phyloP scores from a whole-genome alignment of 129 eudicot genomes.

The Logfia minima region DNA sequence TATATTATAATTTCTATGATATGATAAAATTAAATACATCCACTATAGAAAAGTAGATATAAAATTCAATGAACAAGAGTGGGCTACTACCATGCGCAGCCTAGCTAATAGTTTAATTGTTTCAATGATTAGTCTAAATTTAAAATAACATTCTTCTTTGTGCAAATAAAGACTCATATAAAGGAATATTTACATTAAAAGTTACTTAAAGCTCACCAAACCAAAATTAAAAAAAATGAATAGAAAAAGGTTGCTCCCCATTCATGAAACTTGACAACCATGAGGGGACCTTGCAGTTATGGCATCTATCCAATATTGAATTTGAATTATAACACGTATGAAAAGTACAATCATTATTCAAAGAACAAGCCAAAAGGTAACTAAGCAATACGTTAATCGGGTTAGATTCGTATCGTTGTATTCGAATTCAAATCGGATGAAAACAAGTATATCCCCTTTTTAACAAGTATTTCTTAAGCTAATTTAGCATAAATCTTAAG shows the following conservation, averaged over 20 bases:
- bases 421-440: not conserved
- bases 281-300: constrained; percentile 30
- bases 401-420: not conserved
- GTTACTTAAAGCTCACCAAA: constrained; percentile 29
- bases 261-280: constrained; percentile 52
- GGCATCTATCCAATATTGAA: constrained; percentile 12
- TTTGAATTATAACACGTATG: constrained; percentile 4
- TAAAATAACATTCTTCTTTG: not conserved
- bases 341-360: not conserved
- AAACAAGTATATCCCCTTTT: not conserved
- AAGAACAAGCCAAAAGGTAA: not conserved
- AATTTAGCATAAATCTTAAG: not conserved
- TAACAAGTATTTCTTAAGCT: not conserved
- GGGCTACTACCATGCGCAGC: constrained; percentile 37
- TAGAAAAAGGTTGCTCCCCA: constrained; percentile 53
- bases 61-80: constrained; percentile 31
- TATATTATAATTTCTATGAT: not conserved
- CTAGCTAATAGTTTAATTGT: constrained; percentile 10
- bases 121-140: constrained; percentile 22
- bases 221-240: constrained; percentile 18
- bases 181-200: constrained; percentile 33
- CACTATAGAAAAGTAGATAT: constrained; percentile 22
- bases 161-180: constrained; percentile 14
- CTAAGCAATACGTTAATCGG: not conserved
- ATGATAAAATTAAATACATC: not conserved